These are phyloP conservation scores for Botryotinia convoluta DNA, from an alignment of 2,329 filamentous ascomycete genomes.

Conservation along the genomic window DNA sequence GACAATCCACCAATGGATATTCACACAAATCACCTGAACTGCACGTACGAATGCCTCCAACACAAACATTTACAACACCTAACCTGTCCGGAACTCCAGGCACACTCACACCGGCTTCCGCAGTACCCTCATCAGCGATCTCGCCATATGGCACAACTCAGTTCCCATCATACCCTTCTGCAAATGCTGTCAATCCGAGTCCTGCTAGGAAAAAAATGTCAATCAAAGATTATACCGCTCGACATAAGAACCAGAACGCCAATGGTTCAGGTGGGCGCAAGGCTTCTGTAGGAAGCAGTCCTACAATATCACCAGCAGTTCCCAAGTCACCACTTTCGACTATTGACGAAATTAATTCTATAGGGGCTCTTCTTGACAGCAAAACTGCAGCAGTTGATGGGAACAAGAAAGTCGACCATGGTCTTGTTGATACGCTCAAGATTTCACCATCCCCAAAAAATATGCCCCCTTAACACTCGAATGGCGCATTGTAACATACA, in stretches of 20 bases:
- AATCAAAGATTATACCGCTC: slow-evolving; percentile 62
- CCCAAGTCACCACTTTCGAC: slow-evolving; percentile 43
- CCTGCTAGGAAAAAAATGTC: slow-evolving; percentile 63
- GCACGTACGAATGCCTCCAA: slow-evolving; percentile 55
- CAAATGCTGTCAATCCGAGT: slow-evolving; percentile 49
- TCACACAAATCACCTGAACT: slow-evolving; percentile 30
- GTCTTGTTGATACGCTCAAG: slow-evolving; percentile 20
- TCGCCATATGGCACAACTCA: slow-evolving; percentile 50
- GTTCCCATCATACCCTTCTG: slow-evolving; percentile 45
- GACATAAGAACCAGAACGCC: slow-evolving; percentile 41
- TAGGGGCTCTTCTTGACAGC: slow-evolving; percentile 36
- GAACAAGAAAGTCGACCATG: slow-evolving; percentile 37
- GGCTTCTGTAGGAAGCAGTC: slow-evolving; percentile 32
- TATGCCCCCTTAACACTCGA: slow-evolving; percentile 27
- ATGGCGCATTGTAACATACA: slow-evolving; percentile 42
- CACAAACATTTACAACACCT: slow-evolving; percentile 48
- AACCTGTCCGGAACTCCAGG: slow-evolving; percentile 36
- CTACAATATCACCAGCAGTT: slow-evolving; percentile 37
- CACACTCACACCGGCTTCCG: slow-evolving; percentile 48
- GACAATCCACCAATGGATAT: slow-evolving; percentile 21
- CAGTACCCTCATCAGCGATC: slow-evolving; percentile 45
- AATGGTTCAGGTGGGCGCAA: slow-evolving; percentile 28
- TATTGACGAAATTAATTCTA: slow-evolving; percentile 44
- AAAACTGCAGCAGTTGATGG: slow-evolving; percentile 39
- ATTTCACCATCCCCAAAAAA: slow-evolving; percentile 23